phyloP scores from a whole-genome alignment of 441 rosid genomes.

The Iberis amara region DNA sequence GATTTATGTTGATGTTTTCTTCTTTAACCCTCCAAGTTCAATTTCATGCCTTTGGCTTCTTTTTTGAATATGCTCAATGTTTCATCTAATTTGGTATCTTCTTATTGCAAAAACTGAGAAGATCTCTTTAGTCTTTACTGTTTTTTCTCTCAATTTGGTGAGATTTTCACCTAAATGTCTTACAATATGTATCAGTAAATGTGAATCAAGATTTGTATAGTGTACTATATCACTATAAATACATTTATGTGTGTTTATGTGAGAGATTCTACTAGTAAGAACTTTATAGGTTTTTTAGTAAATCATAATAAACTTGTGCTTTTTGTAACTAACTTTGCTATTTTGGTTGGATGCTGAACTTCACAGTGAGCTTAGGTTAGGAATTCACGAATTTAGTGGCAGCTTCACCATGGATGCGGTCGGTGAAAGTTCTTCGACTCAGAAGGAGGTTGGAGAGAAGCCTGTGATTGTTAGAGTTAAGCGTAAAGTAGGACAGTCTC shows the following conservation, averaged over 20 bases:
- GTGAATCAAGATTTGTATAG: too few relatives aligned
- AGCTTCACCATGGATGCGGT: conserved; percentile 36
- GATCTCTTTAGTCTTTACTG: conserved; percentile 81
- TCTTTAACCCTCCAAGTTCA: background rate
- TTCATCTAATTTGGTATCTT: conserved; percentile 5
- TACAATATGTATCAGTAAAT: too few relatives aligned
- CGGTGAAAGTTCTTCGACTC: conserved; percentile 41
- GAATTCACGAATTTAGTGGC: too few relatives aligned
- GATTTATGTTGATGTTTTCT: background rate
- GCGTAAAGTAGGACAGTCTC: conserved; percentile 56
- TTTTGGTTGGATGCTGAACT: too few relatives aligned
- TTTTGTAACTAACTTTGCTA: too few relatives aligned
- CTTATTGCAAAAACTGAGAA: conserved; percentile 67
- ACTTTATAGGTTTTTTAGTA: too few relatives aligned
- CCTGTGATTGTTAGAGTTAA: conserved; percentile 86
- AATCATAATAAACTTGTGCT: too few relatives aligned
- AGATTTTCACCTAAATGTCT: too few relatives aligned
- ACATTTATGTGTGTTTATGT: too few relatives aligned
- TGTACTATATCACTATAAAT: too few relatives aligned
- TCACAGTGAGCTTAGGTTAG: too few relatives aligned
- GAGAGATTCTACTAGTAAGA: too few relatives aligned
- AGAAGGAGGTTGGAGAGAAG: conserved; percentile 33
- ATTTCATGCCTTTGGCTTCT: background rate
- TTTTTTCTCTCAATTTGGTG: conserved; percentile 90
- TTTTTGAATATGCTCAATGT: background rate